These are phyloP conservation scores for Ophiostoma angusticollis DNA, from an alignment of 2,329 filamentous ascomycete genomes.

Conservation along the genomic window DNA sequence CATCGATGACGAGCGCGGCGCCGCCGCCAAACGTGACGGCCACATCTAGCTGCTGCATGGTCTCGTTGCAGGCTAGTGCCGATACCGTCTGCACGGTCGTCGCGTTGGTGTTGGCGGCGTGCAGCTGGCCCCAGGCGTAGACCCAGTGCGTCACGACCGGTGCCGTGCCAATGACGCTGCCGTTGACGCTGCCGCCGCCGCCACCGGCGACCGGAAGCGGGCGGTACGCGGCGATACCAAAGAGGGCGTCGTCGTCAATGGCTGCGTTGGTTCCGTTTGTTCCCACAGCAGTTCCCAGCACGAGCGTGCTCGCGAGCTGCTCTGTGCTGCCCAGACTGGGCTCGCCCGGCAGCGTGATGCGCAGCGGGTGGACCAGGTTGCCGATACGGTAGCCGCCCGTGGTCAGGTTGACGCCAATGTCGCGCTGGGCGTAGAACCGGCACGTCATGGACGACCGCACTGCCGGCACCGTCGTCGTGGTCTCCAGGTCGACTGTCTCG, in stretches of 20 bases:
- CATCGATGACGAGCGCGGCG: slow-evolving; percentile 17
- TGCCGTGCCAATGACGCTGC: too few relatives aligned
- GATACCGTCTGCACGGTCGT: slow-evolving; percentile 20
- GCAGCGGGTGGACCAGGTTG: slow-evolving; percentile 13
- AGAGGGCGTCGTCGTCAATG: slow-evolving; percentile 13
- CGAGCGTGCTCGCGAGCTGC: slow-evolving; percentile 13
- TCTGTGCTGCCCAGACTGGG: slow-evolving; percentile 5
- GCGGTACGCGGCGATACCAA: slow-evolving; percentile 14
- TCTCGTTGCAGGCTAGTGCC: slow-evolving; percentile 27
- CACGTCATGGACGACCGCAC: slow-evolving; percentile 22
- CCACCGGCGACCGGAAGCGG: slow-evolving; percentile 15
- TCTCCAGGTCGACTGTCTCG: slow-evolving; percentile 11
- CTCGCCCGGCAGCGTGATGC: slow-evolving; percentile 15
- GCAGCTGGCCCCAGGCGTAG: slow-evolving; percentile 24
- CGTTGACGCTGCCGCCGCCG: too few relatives aligned
- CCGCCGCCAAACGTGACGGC: slow-evolving; percentile 14
- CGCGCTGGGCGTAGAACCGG: slow-evolving; percentile 14
- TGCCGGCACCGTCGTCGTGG: slow-evolving; percentile 19
- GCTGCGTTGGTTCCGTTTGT: too few relatives aligned
- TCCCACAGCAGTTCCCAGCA: slow-evolving; percentile 8
- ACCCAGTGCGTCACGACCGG: slow-evolving; percentile 17
- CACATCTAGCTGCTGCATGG: slow-evolving; percentile 14
- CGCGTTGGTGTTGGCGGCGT: slow-evolving; percentile 14
- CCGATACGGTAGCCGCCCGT: slow-evolving; percentile 11
- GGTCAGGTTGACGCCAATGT: slow-evolving; percentile 17